Percentiles rank a stretch among this genome's conserved stretches.
Conservation (phyloP, 192 early-diverging fungal species). For the Podila epicladia region DNA sequence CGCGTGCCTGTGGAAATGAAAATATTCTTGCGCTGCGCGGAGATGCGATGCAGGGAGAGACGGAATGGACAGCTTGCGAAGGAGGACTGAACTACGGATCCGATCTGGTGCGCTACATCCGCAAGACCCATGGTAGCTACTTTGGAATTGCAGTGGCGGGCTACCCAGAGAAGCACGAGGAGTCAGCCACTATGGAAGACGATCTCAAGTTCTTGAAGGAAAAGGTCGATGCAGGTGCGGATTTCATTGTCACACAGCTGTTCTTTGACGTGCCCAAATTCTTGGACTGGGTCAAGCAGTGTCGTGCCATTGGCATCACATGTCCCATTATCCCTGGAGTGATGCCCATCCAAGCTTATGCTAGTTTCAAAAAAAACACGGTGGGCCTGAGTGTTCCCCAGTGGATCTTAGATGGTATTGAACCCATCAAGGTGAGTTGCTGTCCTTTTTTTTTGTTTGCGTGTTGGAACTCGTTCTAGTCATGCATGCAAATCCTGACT, state of each 20-base stretch:
- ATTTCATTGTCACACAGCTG: constrained; percentile 95
- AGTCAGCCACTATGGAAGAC: constrained; percentile 70
- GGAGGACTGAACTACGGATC: constrained; percentile 80
- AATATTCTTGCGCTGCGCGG: constrained; percentile 96
- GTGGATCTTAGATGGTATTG: constrained; percentile 74
- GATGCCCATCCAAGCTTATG: constrained; percentile 93
- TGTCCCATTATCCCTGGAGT: constrained; percentile 89
- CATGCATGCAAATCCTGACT: neutral
- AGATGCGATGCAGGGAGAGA: constrained; percentile 84
- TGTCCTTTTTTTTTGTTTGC: no score
- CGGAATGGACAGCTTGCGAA: constrained; percentile 77
- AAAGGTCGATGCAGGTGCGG: constrained; percentile 91
- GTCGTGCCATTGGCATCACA: constrained; percentile 70
- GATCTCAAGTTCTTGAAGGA: constrained; percentile 82
- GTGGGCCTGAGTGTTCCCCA: constrained; percentile 75
- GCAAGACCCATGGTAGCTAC: constrained; percentile 82
- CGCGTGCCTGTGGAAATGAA: constrained; percentile 86
- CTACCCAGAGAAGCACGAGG: constrained; percentile 92
- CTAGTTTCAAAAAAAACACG: constrained; percentile 87
- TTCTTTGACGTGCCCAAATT: constrained; percentile 90
- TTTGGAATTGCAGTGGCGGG: constrained; percentile 97
- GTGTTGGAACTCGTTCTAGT: no score
- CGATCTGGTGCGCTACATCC: constrained; percentile 90
- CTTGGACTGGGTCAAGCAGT: constrained; percentile 74
- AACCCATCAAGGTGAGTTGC: constrained; percentile 75